Conservation (phyloP, 1,139 yeast species). For the Debaryomyces sp. region DNA sequence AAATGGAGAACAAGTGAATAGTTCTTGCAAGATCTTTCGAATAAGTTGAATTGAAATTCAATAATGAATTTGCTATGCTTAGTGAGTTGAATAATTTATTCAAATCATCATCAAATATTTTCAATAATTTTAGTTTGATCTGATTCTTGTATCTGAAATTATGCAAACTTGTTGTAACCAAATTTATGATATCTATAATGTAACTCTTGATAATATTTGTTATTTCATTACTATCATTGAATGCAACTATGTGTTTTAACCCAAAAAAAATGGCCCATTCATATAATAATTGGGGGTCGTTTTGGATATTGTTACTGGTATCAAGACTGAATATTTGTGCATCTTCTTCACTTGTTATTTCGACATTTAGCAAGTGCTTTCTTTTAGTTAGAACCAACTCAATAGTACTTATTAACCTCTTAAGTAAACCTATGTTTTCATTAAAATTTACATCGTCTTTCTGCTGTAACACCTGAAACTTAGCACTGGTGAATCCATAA, state of each 20-base stretch:
- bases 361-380: slow-evolving; percentile 28
- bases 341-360: slow-evolving; percentile 13
- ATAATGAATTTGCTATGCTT: neutral
- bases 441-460: slow-evolving; percentile 13
- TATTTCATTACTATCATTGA: slow-evolving; percentile 15
- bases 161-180: slow-evolving; percentile 33
- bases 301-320: neutral
- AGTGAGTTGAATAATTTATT: slow-evolving; percentile 12
- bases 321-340: neutral
- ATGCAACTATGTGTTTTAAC: slow-evolving; percentile 26
- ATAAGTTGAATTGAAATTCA: neutral
- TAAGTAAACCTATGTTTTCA: slow-evolving; percentile 15
- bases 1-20: slow-evolving; percentile 37
- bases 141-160: slow-evolving; percentile 26
- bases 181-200: slow-evolving; percentile 33
- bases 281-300: slow-evolving; percentile 19
- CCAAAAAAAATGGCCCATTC: slow-evolving; percentile 38
- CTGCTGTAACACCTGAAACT: slow-evolving; percentile 18
- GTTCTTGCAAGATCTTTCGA: slow-evolving; percentile 1
- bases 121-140: slow-evolving; percentile 20
- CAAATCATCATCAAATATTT: slow-evolving; percentile 16
- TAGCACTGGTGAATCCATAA: slow-evolving; percentile 33
- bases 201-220: slow-evolving; percentile 32
- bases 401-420: slow-evolving; percentile 28
- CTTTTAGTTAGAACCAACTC: slow-evolving; percentile 33